Evolutionary conservation across 805 yeast genomes (phyloP).

Genomic region (Lipomyces kockii): DNA sequence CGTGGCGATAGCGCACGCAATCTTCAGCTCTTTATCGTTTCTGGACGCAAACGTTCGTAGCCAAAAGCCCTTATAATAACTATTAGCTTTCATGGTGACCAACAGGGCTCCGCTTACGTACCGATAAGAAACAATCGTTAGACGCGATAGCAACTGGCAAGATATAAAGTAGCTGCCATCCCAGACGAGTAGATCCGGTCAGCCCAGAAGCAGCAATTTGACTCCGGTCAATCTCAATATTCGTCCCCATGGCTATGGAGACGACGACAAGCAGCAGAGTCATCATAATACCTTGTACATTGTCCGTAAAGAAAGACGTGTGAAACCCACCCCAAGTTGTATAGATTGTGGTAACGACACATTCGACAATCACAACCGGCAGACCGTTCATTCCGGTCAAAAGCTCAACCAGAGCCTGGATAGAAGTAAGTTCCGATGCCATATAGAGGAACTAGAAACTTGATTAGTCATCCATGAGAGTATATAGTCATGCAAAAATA

Average conservation of each 20-base stretch:
- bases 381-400: constrained; percentile 79
- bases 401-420: constrained; percentile 74
- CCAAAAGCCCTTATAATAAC: constrained; percentile 72
- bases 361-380: constrained; percentile 81
- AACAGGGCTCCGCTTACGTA: neutral
- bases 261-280: constrained; percentile 69
- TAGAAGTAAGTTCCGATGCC: constrained; percentile 84
- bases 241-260: constrained; percentile 76
- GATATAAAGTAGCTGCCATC: constrained; percentile 89
- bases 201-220: constrained; percentile 67
- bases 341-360: constrained; percentile 84
- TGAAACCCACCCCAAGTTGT: constrained; percentile 88
- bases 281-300: constrained; percentile 79
- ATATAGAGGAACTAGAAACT: constrained; percentile 62
- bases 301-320: constrained; percentile 85
- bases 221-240: constrained; percentile 64
- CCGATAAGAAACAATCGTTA: constrained; percentile 82
- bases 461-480: neutral
- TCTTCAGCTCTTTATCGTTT: constrained; percentile 70
- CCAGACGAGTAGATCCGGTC: constrained; percentile 67
- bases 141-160: constrained; percentile 85
- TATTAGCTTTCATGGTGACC: neutral
- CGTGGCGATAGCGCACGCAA: constrained; percentile 79
- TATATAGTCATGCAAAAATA: neutral
- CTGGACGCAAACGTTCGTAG: constrained; percentile 88